Evolutionary conservation across 2,329 filamentous ascomycete genomes (phyloP), one percentile per base, ranked within the genome.

Genomic region (Gremmenia infestans): DNA sequence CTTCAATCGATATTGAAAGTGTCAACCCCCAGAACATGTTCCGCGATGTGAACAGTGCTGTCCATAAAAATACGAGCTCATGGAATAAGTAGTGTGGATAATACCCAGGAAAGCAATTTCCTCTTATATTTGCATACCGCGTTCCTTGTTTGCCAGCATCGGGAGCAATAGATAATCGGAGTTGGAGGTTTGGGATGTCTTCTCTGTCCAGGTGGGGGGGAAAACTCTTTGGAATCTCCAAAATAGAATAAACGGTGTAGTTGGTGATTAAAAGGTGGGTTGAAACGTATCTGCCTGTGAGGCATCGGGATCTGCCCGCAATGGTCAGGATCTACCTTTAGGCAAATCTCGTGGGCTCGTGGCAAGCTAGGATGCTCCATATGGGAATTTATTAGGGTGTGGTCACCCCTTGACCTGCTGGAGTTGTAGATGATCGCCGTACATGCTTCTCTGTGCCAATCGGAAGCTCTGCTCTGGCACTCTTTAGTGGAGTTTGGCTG

Each of bases 281-380:
- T 50, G 37, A 48, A 39, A 47, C 28, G 11, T 15, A 23, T 19
- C 36, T 36, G 50, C 53, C 14, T 39, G 39, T 43, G 47, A 48
- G 39, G 32, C 42, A n/a, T 43, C 43, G 51, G 46, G 22, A 52
- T 48, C 47, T 53, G 32, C 45, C 37, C 51, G 47, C 51, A 37
- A 49, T 17, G 22, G 17, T 22, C 12, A 47, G 42, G 46, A 53
- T 56, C 22, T 43, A 23, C 45, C 19, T 57, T 57, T 50, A 53
- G 47, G 28, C 51, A 57, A 57, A 51, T 47, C 22, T 45, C 42
- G 37, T 39, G n/a, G 28, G 23, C 55, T 54, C 55, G 55, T 57
- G 55, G 55, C 55, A 48, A 45, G 48, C 55, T 48, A 52, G 55
- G 55, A 57, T 57, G 50, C 40, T 52, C 15, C 28, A 42, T 14